A percentile compares a stretch with the other conserved stretches of the same genome.
Evolutionary conservation across 2,329 filamentous ascomycete genomes (phyloP).

Genomic region (Endocalyx cinctus): DNA sequence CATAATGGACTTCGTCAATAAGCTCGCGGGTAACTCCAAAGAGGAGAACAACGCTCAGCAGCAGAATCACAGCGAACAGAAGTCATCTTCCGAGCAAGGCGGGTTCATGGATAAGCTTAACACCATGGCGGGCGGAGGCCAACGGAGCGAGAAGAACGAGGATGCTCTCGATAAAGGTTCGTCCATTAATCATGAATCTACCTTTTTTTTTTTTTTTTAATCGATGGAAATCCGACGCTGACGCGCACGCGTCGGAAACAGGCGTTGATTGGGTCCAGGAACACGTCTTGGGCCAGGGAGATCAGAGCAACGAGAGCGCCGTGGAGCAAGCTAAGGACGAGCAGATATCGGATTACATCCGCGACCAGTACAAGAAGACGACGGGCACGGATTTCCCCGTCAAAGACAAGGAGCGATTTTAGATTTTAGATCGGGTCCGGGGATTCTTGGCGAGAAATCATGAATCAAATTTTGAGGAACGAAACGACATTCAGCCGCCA

Average conservation of each 20-base stretch:
- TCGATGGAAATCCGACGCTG: no score
- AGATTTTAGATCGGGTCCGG: no score
- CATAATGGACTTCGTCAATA: constrained; percentile 54
- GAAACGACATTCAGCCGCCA: no score
- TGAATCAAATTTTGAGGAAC: no score
- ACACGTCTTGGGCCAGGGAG: constrained; percentile 63
- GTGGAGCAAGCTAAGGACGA: constrained; percentile 81
- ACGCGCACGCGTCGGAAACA: no score
- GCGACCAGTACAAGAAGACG: constrained; percentile 62
- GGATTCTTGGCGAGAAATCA: no score
- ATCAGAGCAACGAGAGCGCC: constrained; percentile 68
- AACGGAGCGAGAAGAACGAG: constrained; percentile 75
- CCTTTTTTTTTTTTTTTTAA: constrained; percentile 3
- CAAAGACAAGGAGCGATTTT: constrained; percentile 58
- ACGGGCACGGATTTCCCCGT: constrained; percentile 68
- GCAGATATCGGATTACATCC: constrained; percentile 68
- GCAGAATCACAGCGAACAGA: constrained; percentile 29
- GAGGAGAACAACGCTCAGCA: constrained; percentile 28
- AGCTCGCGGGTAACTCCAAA: constrained; percentile 34
- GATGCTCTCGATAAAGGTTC: constrained; percentile 77
- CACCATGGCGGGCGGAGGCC: constrained; percentile 65
- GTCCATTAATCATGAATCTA: constrained; percentile 2
- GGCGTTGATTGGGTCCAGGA: constrained; percentile 76
- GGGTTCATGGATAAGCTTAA: constrained; percentile 69
- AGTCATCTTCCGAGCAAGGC: constrained; percentile 32